Base-by-base conservation (phyloP, 2,329 filamentous ascomycete species). In the Exophiala spinifera region DNA sequence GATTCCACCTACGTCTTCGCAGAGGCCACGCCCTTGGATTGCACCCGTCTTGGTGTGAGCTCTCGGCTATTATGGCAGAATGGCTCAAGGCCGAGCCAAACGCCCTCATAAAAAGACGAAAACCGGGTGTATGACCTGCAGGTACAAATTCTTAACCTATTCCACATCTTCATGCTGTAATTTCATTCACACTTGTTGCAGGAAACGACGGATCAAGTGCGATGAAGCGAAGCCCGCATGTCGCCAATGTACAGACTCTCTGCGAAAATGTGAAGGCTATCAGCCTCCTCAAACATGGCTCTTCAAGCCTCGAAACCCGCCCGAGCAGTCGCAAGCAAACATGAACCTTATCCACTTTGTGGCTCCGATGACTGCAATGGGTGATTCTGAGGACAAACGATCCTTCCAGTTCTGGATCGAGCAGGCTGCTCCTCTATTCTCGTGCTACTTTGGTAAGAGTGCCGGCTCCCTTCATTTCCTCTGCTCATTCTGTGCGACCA, bases 171-270 rank as follows among this genome's bases (percentile, higher is more conserved):
- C 25, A 49, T n/a, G 10, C 5, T 13, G 14, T 42, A 17, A 6
- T 14, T 17, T 17, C 3, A 21, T 19, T 17, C n/a, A 20, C 13
- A 14, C 25, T 36, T 8, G 20, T 21, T 11, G 23, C 39, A 61
- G 56, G 57, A 51, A 59, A 43, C 59, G 60, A 34, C 53, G 60
- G 8, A 57, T 62, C 23, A 62, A 62, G 48, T 62, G 58, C 44
- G 53, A 59, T 48, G 60, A 62, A 52, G 49, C 23, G 13, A 57
- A 57, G 31, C 56, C 59, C 15, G 45, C 46, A 6, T 62, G 60
- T 56, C 48, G 53, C 7, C 58, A 58, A 50, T 62, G 60, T 28
- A 59, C 55, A 39, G 46, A 46, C 20, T 57, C 59, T 48, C 43
- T 59, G 4, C 48, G 59, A 21, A 55, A 53, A 45, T 61, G 59